Evolutionary conservation across 2,329 filamentous ascomycete species (phyloP).

Genomic region (Verticillium nubilum): DNA sequence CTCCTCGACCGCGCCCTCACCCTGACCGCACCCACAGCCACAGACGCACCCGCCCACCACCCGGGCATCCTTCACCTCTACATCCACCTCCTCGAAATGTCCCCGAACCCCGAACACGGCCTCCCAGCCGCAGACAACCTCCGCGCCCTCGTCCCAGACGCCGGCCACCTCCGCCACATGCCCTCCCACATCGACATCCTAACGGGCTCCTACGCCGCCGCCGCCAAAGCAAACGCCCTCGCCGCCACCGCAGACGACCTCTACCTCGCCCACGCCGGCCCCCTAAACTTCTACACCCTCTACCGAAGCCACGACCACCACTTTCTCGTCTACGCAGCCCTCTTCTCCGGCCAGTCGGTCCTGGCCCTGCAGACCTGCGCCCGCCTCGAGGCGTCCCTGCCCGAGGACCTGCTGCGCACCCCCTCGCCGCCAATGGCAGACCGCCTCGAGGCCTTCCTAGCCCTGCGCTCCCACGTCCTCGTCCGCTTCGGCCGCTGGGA

Average conservation of each 20-base stretch:
- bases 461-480: constrained; percentile 62
- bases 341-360: constrained; percentile 64
- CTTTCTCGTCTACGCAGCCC: constrained; percentile 70
- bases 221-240: constrained; percentile 60
- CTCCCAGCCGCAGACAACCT: constrained; percentile 56
- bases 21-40: constrained; percentile 28
- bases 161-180: constrained; percentile 71
- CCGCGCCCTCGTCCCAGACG: constrained; percentile 60
- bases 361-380: constrained; percentile 56
- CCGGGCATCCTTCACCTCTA: constrained; percentile 71
- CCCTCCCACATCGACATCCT: constrained; percentile 71
- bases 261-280: constrained; percentile 53
- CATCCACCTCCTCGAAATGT: constrained; percentile 78
- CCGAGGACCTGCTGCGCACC: constrained; percentile 58
- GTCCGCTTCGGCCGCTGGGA: constrained; percentile 71
- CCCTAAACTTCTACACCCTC: constrained; percentile 69
- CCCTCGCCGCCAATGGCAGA: constrained; percentile 71
- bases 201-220: constrained; percentile 63
- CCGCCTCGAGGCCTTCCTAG: constrained; percentile 68
- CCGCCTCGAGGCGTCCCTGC: constrained; percentile 55
- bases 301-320: constrained; percentile 73
- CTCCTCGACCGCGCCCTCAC: constrained; percentile 41
- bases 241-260: constrained; percentile 65
- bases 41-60: constrained; percentile 51
- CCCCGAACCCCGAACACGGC: constrained; percentile 56